phyloP scores from a whole-genome alignment of 257 asterid genomes.

The Phtheirospermum japonicum region DNA sequence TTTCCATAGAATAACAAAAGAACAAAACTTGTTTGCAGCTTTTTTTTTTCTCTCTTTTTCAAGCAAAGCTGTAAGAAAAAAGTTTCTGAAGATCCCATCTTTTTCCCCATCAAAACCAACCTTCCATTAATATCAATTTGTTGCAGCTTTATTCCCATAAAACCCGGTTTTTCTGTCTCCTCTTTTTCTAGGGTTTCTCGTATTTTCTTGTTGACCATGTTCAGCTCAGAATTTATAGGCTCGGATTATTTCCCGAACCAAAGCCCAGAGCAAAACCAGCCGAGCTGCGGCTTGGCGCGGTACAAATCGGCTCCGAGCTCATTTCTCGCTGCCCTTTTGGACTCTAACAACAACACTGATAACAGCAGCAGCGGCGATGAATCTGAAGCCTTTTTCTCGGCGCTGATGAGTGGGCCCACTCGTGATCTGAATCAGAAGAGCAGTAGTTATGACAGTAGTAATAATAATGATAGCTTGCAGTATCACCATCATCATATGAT shows the following conservation, averaged over 20 bases:
- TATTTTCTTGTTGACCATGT: constrained; percentile 33
- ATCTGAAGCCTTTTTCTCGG: constrained; percentile 62
- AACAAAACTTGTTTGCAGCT: constrained; percentile 31
- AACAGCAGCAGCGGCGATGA: constrained; percentile 55
- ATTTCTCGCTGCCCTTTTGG: constrained; percentile 50
- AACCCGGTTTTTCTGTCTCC: not conserved
- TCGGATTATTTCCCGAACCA: constrained; percentile 39
- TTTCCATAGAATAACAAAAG: not conserved
- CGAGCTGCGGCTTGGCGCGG: constrained; percentile 47
- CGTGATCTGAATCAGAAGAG: constrained; percentile 36
- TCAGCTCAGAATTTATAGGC: constrained; percentile 44
- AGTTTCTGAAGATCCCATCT: not conserved
- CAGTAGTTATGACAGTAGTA: not conserved
- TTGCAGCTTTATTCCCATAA: constrained; percentile 1
- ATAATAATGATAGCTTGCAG: constrained; percentile 23
- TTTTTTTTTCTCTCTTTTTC: constrained; percentile 7
- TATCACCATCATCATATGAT: constrained; percentile 27
- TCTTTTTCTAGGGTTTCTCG: not conserved
- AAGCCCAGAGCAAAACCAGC: constrained; percentile 5
- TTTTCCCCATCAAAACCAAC: no score
- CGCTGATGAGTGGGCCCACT: constrained; percentile 39
- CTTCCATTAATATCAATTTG: no score
- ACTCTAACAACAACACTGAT: constrained; percentile 25
- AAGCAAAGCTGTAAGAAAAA: not conserved
- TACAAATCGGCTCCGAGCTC: constrained; percentile 85